phyloP scores from a whole-genome alignment of 306 rosid genomes.

The Trifolium dubium region DNA sequence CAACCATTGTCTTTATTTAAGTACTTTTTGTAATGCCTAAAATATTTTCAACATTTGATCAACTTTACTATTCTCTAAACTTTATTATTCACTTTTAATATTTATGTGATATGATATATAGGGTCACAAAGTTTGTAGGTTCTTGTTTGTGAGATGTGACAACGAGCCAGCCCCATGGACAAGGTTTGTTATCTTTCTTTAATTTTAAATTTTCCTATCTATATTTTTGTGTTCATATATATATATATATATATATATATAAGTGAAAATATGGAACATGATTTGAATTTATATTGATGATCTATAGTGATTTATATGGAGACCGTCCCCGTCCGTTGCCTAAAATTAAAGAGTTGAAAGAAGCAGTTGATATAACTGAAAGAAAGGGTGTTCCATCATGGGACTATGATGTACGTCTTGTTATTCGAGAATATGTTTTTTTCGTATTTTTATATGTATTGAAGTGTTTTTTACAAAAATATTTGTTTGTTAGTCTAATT shows the following conservation, averaged over 20 bases:
- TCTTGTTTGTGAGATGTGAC: conserved; percentile 79
- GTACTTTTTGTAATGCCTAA: no score
- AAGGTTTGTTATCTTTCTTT: conserved; percentile 42
- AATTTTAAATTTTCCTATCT: background rate
- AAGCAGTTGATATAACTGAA: conserved; percentile 56
- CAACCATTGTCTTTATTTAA: no score
- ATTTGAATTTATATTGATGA: conserved; percentile 3
- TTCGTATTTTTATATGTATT: background rate
- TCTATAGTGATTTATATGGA: conserved; percentile 64
- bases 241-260: background rate
- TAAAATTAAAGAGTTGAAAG: conserved; percentile 53
- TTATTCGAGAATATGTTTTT: background rate
- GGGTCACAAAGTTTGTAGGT: conserved; percentile 81
- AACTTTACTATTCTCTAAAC: background rate
- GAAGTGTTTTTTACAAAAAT: background rate
- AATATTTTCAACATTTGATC: no score
- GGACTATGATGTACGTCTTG: conserved; percentile 69
- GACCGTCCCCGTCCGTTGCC: conserved; percentile 73
- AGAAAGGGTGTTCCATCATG: conserved; percentile 62
- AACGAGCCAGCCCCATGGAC: conserved; percentile 89
- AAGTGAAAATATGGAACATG: background rate
- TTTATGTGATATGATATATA: conserved; percentile 2
- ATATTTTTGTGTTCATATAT: background rate
- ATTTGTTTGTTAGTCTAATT: no score
- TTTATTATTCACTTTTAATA: background rate